A percentile compares a stretch with the other conserved stretches of the same genome.
phyloP scores from a whole-genome alignment of 164 flowering plant genomes.

The Piper betle region DNA sequence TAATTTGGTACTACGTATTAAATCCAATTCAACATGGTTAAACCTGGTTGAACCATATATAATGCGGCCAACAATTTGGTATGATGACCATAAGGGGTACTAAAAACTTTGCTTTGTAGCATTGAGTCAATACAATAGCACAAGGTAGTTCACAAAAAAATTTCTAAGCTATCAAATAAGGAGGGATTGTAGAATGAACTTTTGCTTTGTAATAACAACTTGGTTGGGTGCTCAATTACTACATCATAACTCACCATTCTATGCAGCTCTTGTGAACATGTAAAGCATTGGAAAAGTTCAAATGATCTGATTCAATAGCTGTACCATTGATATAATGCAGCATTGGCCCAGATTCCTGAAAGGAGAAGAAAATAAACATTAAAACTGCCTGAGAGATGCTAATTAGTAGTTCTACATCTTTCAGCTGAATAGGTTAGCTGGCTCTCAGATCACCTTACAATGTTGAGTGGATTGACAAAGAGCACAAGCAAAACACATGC shows the following conservation, averaged over 20 bases:
- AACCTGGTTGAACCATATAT: no score
- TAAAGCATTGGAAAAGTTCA: not conserved
- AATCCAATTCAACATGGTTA: no score
- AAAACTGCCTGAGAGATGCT: not conserved
- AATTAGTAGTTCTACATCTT: not conserved
- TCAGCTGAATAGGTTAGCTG: not conserved
- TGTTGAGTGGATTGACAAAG: slow-evolving; percentile 9
- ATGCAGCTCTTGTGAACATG: slow-evolving; percentile 11
- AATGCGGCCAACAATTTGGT: no score
- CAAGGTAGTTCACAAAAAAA: no score
- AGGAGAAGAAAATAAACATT: not conserved
- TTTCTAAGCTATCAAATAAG: no score
- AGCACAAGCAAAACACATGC: slow-evolving; percentile 4
- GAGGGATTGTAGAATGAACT: no score
- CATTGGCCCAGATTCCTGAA: slow-evolving; percentile 13
- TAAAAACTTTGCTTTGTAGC: no score
- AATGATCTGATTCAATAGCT: slow-evolving; percentile 4
- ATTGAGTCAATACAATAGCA: no score
- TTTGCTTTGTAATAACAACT: not conserved
- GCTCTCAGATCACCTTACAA: slow-evolving; percentile 4
- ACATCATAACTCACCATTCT: slow-evolving; percentile 9
- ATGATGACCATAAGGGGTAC: no score
- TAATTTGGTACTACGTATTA: no score
- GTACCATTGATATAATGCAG: slow-evolving; percentile 11
- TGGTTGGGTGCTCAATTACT: no score